Evolutionary conservation across 805 yeast genomes (phyloP), one percentile per base, ranked within the genome.

Genomic region (Barnettozyma botsteinii): DNA sequence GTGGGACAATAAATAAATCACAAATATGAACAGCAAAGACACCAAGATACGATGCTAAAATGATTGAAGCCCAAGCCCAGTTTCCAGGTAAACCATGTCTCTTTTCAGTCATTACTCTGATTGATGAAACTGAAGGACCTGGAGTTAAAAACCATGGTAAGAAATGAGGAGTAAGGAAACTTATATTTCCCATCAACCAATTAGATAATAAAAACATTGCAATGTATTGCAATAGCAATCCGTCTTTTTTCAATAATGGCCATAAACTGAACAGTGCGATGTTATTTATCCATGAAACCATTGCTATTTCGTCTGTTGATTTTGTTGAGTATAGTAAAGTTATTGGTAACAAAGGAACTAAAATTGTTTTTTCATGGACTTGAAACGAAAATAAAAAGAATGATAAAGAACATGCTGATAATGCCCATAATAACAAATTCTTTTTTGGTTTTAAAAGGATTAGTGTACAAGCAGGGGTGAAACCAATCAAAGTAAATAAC

Each of bases 341-440:
- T 10, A 87, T 75, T 5, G 98, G 98, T 51, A 93, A 57, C 48
- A 93, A 69, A 1, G 98, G 98, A 3, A 93, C 73, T 43, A 93
- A 64, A 13, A 93, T 89, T 0, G 93, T 76, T 63, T 93, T 93
- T 62, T 93, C 98, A 59, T 93, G 98, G 5, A 93, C 98, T 59
- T 91, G 98, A 67, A 87, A 93, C 24, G 95, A 82, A 59, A 93
- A 93, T 38, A 93, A 67, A 59, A 72, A 93, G 56, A 93, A 93
- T 0, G 94, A 81, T 79, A 93, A 73, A 0, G 98, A 79, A 42
- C 91, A 79, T 0, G 86, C 79, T 1, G 88, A 77, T 37, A 93
- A 72, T 1, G 89, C 86, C 77, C 88, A 86, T 0, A 82, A 67
- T 12, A 80, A 51, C 8, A 80, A 53, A 22, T 64, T 60, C 45